A percentile compares a stretch with the other conserved stretches of the same genome.
phyloP scores from a whole-genome alignment of 768 basidiomycete species.

The Calocera cornea region DNA sequence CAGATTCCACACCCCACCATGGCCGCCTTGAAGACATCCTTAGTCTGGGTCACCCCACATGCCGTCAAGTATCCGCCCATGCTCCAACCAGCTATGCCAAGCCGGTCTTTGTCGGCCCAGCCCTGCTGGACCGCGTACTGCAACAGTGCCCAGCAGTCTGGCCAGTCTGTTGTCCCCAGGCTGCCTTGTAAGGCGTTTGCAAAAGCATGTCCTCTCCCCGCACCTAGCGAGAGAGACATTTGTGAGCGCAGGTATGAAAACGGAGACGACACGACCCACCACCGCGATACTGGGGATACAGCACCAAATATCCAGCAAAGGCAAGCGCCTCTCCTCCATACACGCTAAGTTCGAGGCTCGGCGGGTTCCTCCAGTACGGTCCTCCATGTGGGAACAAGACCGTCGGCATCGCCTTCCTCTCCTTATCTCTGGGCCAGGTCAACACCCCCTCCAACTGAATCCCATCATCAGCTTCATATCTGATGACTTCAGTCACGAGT shows the following conservation, averaged over 20 bases:
- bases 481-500: slow-evolving; percentile 1
- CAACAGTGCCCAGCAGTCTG: slow-evolving; percentile 11
- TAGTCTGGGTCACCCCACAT: slow-evolving; percentile 12
- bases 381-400: slow-evolving; percentile 12
- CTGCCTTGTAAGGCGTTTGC: slow-evolving; percentile 5
- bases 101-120: slow-evolving; percentile 7
- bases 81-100: slow-evolving; percentile 13
- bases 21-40: slow-evolving; percentile 11
- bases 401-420: slow-evolving; percentile 9
- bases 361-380: slow-evolving; percentile 10
- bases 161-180: slow-evolving; percentile 12
- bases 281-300: slow-evolving; percentile 12
- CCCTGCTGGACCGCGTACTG: slow-evolving; percentile 11
- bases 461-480: slow-evolving; percentile 10
- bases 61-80: slow-evolving; percentile 13
- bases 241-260: no score
- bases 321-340: neutral
- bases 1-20: slow-evolving; percentile 10
- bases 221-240: neutral
- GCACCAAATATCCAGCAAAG: slow-evolving; percentile 8
- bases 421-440: slow-evolving; percentile 6
- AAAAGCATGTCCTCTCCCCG: slow-evolving; percentile 10
- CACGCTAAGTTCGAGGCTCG: neutral
- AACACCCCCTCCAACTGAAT: slow-evolving; percentile 8
- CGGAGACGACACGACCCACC: no score